Evolutionary conservation across 495 filamentous ascomycete genomes (phyloP), one percentile per base, ranked within the genome.

Genomic region (Trichodelitschia bisporula): DNA sequence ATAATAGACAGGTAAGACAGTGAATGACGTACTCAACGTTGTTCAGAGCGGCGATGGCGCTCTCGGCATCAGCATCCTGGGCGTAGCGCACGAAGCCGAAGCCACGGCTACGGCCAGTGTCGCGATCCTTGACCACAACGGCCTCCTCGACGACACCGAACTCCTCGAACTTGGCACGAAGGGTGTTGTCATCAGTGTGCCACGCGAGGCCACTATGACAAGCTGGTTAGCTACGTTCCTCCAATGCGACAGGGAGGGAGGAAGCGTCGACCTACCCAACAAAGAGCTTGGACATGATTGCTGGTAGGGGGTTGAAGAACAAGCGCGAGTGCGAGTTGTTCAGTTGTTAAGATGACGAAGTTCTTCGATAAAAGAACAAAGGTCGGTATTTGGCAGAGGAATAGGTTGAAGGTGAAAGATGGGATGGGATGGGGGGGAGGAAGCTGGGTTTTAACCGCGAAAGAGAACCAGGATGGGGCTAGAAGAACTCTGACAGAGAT

Each of bases 161-260:
- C 50, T 84, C 65, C 51, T 80, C 71, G 54, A 95, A 95, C 45
- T 91, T 89, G 35, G 66, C 47, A 36, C 72, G 70, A 23, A 95
- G 60, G 23, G 76, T 74, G 2, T 47, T 47, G 52, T 95, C 84
- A 49, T 83, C 79, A 30, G 84, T 95, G 61, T 92, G 83, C 84
- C 84, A 95, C 38, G 84, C 79, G 39, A 95, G 80, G 62, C 84
- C 84, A n/a, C n/a, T n/a, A n/a, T n/a, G n/a, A n/a, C n/a, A n/a
- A n/a, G n/a, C n/a, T n/a, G n/a, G n/a, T n/a, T n/a, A n/a, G n/a
- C n/a, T n/a, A n/a, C n/a, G n/a, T n/a, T n/a, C n/a, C n/a, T n/a
- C n/a, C n/a, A n/a, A n/a, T n/a, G n/a, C n/a, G n/a, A n/a, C n/a
- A n/a, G n/a, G n/a, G n/a, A n/a, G n/a, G 36, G 30, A 33, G 29